Conservation (phyloP, 2,329 filamentous ascomycete species). For the Acarospora socialis region DNA sequence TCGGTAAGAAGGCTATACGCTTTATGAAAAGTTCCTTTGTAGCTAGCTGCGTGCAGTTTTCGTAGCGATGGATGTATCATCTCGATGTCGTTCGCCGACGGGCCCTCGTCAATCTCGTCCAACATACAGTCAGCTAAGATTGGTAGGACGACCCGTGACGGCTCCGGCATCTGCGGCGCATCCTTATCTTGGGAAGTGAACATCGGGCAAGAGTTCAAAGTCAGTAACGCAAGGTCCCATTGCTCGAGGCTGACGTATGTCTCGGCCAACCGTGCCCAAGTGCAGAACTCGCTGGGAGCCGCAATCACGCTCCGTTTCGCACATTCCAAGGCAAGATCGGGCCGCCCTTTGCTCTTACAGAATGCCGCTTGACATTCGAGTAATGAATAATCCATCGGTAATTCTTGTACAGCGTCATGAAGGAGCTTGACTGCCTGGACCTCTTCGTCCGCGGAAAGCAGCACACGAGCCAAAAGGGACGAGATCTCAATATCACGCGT, state of each 20-base stretch:
- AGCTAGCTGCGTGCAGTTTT: conserved; percentile 72
- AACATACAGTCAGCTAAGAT: conserved; percentile 77
- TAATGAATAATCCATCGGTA: conserved; percentile 95
- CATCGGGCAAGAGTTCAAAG: conserved; percentile 97
- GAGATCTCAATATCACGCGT: conserved; percentile 86
- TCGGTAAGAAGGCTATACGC: conserved; percentile 90
- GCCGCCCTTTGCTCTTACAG: conserved; percentile 71
- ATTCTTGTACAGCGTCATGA: conserved; percentile 74
- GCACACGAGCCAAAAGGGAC: conserved; percentile 75
- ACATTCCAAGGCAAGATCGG: conserved; percentile 78
- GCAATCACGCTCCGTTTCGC: conserved; percentile 90
- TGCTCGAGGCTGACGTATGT: conserved; percentile 90
- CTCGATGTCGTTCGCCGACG: conserved; percentile 65
- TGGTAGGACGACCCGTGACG: conserved; percentile 73
- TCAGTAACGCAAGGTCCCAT: conserved; percentile 90
- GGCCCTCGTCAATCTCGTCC: conserved; percentile 91
- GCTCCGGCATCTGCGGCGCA: conserved; percentile 84
- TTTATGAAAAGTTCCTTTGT: conserved; percentile 90
- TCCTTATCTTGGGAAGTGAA: conserved; percentile 99
- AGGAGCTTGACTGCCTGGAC: conserved; percentile 85
- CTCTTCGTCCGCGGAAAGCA: conserved; percentile 91
- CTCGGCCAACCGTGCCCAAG: conserved; percentile 86
- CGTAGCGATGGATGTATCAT: conserved; percentile 76
- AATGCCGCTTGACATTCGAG: conserved; percentile 91
- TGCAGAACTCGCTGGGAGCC: conserved; percentile 91